Conservation (phyloP, 257 asterid genomes). For the Solanum sejunctum region DNA sequence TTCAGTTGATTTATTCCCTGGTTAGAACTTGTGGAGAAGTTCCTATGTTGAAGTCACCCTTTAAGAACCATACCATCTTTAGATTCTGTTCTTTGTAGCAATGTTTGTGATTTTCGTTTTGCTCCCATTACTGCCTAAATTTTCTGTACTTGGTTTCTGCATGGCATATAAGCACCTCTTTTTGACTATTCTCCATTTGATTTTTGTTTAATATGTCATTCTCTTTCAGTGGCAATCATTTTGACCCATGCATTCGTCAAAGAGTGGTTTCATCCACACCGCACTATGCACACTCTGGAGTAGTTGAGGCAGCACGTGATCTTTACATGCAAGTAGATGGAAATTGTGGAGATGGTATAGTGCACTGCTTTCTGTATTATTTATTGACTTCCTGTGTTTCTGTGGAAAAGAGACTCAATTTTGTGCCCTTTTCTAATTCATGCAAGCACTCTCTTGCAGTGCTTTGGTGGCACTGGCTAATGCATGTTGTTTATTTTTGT, state of each 20-base stretch:
- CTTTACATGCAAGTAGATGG: slow-evolving; percentile 18
- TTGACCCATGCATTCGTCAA: not conserved
- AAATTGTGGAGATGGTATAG: slow-evolving; percentile 8
- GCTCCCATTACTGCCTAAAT: not conserved
- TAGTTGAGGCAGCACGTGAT: slow-evolving; percentile 20
- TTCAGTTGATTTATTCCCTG: too few relatives aligned
- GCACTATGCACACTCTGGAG: slow-evolving; percentile 21
- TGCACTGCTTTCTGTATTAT: not conserved
- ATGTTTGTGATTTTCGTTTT: not conserved
- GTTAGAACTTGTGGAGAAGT: too few relatives aligned
- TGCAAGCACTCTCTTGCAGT: not conserved
- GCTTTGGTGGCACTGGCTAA: not conserved
- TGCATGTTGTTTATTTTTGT: not conserved
- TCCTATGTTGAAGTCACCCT: too few relatives aligned
- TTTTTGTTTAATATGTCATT: not conserved
- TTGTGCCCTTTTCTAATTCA: not conserved
- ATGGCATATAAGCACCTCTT: not conserved
- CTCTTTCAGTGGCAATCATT: not conserved
- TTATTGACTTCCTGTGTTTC: not conserved
- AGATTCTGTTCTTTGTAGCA: not conserved
- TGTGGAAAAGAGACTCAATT: not conserved
- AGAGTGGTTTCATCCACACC: not conserved
- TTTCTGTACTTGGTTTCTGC: not conserved
- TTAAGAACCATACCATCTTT: too few relatives aligned
- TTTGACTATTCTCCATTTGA: not conserved